A percentile compares a stretch with the other conserved stretches of the same genome.
These are phyloP conservation scores for Prunella vulgaris DNA, from an alignment of 257 asterid genomes.

Conservation along the genomic window DNA sequence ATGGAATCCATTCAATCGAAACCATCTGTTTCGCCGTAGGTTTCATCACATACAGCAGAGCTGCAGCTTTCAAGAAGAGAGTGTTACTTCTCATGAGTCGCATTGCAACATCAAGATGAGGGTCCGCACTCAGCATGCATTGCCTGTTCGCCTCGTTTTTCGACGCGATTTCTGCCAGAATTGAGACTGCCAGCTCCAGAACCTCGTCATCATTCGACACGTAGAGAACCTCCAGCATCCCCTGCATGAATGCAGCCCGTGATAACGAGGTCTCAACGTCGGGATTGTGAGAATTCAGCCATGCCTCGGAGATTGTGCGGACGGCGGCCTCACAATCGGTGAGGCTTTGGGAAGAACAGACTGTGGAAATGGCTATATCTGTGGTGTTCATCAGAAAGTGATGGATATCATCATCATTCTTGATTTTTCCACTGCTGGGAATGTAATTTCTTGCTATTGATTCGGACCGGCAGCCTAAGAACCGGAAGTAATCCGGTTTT, in stretches of 20 bases:
- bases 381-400: constrained; percentile 21
- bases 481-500: constrained; percentile 44
- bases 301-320: constrained; percentile 50
- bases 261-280: constrained; percentile 38
- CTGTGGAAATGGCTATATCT: constrained; percentile 34
- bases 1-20: constrained; percentile 63
- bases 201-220: constrained; percentile 67
- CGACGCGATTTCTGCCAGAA: constrained; percentile 61
- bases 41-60: constrained; percentile 50
- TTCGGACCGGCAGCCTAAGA: constrained; percentile 50
- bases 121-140: constrained; percentile 51
- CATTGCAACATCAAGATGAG: constrained; percentile 51
- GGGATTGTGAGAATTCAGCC: constrained; percentile 51
- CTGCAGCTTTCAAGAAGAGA: constrained; percentile 72
- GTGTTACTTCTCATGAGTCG: constrained; percentile 53
- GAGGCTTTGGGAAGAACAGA: constrained; percentile 61
- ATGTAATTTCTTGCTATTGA: constrained; percentile 20
- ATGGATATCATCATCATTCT: constrained; percentile 18
- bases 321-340: constrained; percentile 61
- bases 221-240: constrained; percentile 52
- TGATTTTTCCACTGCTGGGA: constrained; percentile 23
- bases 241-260: constrained; percentile 46
- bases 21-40: constrained; percentile 76
- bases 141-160: constrained; percentile 42
- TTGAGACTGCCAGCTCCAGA: constrained; percentile 61